A percentile compares a stretch with the other conserved stretches of the same genome.
Conservation (phyloP, 1,139 yeast genomes). For the Kurtzmaniella quercitrusa region DNA sequence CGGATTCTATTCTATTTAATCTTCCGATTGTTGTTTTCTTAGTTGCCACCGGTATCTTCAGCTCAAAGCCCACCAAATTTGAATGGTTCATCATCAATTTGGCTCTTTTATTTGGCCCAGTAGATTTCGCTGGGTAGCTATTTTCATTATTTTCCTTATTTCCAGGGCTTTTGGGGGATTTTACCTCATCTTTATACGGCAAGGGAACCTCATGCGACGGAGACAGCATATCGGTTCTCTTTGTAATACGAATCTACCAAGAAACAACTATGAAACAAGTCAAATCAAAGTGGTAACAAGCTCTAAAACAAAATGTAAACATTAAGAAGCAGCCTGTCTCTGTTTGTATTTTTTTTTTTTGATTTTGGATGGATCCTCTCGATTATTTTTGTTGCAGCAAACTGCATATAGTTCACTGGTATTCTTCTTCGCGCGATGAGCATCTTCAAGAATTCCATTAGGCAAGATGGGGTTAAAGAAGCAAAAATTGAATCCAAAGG, state of each 20-base stretch:
- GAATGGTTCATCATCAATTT: not conserved
- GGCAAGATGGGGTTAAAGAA: constrained; percentile 4
- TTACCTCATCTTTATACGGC: not conserved
- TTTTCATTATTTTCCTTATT: constrained; percentile 13
- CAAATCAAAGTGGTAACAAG: not conserved
- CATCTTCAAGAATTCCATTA: not conserved
- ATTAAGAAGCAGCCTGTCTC: not conserved
- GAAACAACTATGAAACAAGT: no score
- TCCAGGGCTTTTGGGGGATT: not conserved
- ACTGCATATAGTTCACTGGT: constrained; percentile 2
- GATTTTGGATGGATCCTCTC: not conserved
- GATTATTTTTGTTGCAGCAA: not conserved
- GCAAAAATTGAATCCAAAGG: constrained; percentile 5
- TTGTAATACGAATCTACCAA: no score
- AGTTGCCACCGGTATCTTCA: constrained; percentile 8
- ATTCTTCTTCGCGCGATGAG: not conserved
- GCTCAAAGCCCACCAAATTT: constrained; percentile 11
- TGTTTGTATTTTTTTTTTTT: not conserved
- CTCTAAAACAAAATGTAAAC: constrained; percentile 5
- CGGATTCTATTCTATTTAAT: constrained; percentile 11
- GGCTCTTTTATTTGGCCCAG: not conserved
- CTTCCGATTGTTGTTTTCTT: constrained; percentile 2
- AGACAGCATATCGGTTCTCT: not conserved
- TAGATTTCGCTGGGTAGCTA: not conserved
- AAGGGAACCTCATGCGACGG: not conserved